Conservation (phyloP, 2,329 filamentous ascomycete species). For the Tolypocladium amazonense region DNA sequence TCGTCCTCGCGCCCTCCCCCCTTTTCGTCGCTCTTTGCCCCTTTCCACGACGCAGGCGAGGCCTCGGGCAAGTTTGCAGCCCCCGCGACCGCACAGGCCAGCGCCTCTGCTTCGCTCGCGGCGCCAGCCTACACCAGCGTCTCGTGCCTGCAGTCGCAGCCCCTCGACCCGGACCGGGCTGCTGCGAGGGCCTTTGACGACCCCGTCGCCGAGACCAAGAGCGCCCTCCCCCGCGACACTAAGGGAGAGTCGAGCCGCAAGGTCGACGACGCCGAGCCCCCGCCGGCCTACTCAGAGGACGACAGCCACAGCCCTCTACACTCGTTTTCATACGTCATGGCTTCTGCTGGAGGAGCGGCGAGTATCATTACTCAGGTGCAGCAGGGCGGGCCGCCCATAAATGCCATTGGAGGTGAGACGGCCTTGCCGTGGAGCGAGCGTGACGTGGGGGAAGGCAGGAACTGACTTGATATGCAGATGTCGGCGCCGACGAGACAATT, state of each 20-base stretch:
- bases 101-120: conserved; percentile 17
- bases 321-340: conserved; percentile 95
- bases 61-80: conserved; percentile 19
- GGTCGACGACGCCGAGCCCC: conserved; percentile 78
- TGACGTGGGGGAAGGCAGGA: not conserved
- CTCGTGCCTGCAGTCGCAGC: conserved; percentile 27
- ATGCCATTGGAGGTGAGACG: conserved; percentile 69
- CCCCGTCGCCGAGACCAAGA: conserved; percentile 65
- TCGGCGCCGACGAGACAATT: conserved; percentile 85
- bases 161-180: conserved; percentile 24
- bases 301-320: conserved; percentile 85
- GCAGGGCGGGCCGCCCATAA: conserved; percentile 81
- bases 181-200: conserved; percentile 33
- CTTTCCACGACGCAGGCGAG: conserved; percentile 25
- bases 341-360: conserved; percentile 88
- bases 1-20: conserved; percentile 43
- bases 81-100: conserved; percentile 14
- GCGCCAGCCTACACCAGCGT: conserved; percentile 42
- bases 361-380: conserved; percentile 99
- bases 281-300: conserved; percentile 92
- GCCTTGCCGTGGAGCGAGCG: not conserved
- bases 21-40: conserved; percentile 49
- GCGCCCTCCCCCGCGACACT: conserved; percentile 69
- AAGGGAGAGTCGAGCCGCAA: conserved; percentile 69
- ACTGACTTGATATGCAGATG: conserved; percentile 40